Conservation (phyloP, 2,329 filamentous ascomycete species). For the Bipolaris cookei region DNA sequence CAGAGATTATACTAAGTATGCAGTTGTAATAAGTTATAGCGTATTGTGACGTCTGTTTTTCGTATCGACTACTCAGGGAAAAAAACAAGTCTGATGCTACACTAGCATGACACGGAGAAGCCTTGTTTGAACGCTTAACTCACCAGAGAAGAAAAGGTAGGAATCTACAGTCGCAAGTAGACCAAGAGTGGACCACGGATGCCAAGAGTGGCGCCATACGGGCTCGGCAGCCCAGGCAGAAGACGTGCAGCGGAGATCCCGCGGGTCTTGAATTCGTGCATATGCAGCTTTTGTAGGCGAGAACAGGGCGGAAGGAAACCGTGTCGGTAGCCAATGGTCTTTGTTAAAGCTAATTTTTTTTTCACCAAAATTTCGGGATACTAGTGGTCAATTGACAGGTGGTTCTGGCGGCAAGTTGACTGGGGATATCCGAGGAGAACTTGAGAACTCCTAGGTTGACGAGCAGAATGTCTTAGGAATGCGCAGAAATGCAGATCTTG, state of each 20-base stretch:
- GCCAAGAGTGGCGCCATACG: not conserved
- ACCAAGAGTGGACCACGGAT: not conserved
- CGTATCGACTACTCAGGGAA: no score
- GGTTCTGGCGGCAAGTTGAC: not conserved
- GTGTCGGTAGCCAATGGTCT: not conserved
- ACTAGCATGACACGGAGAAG: no score
- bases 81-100: no score
- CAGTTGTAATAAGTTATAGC: no score
- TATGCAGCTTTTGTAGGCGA: not conserved
- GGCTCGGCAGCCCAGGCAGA: not conserved
- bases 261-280: no score
- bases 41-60: no score
- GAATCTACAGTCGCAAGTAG: no score
- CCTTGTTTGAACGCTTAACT: no score
- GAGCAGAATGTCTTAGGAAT: not conserved
- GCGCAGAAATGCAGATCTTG: not conserved
- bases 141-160: no score
- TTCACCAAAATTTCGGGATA: not conserved
- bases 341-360: not conserved
- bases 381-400: not conserved
- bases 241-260: not conserved
- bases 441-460: not conserved
- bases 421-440: not conserved
- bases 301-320: not conserved
- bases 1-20: no score